Conservation (phyloP, 192 early-diverging fungal species). For the Coemansia sp. region DNA sequence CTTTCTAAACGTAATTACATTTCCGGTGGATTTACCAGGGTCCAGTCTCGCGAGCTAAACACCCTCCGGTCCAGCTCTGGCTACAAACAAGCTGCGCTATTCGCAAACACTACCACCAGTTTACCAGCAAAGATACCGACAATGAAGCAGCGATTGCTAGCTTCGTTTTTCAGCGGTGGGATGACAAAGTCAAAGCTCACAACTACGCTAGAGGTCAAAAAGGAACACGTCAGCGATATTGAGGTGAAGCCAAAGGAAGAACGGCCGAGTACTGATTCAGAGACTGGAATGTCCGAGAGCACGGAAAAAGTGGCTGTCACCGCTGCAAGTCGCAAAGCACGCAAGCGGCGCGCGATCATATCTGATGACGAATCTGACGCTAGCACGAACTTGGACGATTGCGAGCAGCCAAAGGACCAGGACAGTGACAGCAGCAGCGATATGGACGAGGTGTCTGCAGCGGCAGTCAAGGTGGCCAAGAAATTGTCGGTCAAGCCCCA, state of each 20-base stretch:
- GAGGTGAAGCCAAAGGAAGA: neutral
- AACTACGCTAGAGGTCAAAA: neutral
- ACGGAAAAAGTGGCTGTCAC: neutral
- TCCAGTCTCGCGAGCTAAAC: neutral
- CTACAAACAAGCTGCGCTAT: neutral
- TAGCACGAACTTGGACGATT: neutral
- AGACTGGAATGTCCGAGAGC: neutral
- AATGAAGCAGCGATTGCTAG: constrained; percentile 38
- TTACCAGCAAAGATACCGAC: neutral
- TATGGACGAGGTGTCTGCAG: neutral
- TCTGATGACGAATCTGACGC: constrained; percentile 19
- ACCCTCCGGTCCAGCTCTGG: neutral
- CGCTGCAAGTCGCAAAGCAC: neutral
- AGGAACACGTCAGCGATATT: neutral
- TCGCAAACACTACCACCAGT: neutral
- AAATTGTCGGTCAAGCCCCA: neutral
- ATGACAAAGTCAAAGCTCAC: constrained; percentile 19
- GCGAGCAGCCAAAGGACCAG: neutral
- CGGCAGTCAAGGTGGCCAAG: constrained; percentile 6
- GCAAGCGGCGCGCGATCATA: constrained; percentile 16
- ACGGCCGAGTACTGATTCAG: neutral
- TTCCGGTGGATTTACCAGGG: neutral
- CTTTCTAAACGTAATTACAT: neutral
- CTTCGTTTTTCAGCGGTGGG: constrained; percentile 37
- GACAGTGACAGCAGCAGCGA: neutral